Evolutionary conservation across 2,329 filamentous ascomycete species (phyloP).

Genomic region (Trematosphaeria pertusa): DNA sequence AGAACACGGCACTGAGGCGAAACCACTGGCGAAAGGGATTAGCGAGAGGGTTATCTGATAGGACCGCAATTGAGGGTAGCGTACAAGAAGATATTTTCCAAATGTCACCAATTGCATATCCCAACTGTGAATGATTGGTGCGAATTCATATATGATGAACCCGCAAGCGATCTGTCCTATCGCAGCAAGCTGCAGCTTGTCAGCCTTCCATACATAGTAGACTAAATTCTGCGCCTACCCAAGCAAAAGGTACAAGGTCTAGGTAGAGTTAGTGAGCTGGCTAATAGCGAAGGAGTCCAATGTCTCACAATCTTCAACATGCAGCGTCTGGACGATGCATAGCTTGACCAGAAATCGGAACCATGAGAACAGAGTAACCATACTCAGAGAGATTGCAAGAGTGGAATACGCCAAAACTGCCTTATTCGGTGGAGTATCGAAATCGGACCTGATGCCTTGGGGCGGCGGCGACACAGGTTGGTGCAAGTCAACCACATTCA

Average conservation of each 20-base stretch:
- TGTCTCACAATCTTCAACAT: conserved; percentile 23
- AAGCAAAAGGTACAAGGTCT: conserved; percentile 24
- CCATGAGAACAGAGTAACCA: conserved; percentile 22
- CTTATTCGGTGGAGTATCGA: conserved; percentile 16
- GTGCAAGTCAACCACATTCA: conserved; percentile 1
- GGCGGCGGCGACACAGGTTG: conserved; percentile 9
- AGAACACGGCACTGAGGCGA: conserved; percentile 17
- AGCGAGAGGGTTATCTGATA: not conserved
- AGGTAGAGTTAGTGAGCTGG: conserved; percentile 6
- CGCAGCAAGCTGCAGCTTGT: conserved; percentile 11
- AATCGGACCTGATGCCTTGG: conserved; percentile 10
- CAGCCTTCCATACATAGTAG: not conserved
- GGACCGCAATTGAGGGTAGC: not conserved
- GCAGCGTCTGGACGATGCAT: conserved; percentile 14
- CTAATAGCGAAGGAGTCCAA: too few species aligned
- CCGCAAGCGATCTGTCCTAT: conserved; percentile 12
- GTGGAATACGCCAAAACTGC: conserved; percentile 16
- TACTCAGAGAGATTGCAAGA: conserved; percentile 6
- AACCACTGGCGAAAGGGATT: conserved; percentile 7
- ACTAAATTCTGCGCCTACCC: conserved; percentile 10
- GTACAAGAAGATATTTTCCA: conserved; percentile 16
- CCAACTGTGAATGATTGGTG: conserved; percentile 24
- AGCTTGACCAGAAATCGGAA: conserved; percentile 21
- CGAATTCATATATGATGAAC: conserved; percentile 18
- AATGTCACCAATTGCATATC: conserved; percentile 15